Evolutionary conservation across 169 alveolate genomes (phyloP).

Genomic region (Plasmodium coatneyi): DNA sequence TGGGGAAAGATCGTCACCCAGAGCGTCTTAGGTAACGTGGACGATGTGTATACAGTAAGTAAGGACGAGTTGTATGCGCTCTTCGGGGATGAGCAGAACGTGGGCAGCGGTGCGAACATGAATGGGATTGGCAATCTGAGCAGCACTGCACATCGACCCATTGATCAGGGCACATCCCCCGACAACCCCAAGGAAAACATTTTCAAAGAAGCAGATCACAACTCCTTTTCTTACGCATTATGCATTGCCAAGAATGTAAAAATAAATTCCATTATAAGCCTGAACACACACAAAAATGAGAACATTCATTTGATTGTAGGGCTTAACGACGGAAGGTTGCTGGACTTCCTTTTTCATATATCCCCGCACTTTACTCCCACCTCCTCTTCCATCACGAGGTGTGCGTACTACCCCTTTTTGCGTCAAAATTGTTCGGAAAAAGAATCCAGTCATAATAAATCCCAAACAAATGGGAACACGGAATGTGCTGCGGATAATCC

Average conservation of each 20-base stretch:
- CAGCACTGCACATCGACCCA: not conserved
- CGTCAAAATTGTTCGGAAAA: conserved; percentile 17
- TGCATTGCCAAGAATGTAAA: conserved; percentile 54
- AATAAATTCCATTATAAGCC: conserved; percentile 36
- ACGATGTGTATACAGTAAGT: conserved; percentile 43
- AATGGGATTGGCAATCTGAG: not conserved
- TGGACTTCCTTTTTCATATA: conserved; percentile 23
- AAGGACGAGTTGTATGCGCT: conserved; percentile 40
- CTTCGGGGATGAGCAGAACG: conserved; percentile 15
- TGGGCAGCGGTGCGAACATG: not conserved
- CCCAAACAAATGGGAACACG: not conserved
- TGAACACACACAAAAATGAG: conserved; percentile 39
- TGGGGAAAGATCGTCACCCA: not conserved
- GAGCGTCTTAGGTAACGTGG: conserved; percentile 39
- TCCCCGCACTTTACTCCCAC: conserved; percentile 13
- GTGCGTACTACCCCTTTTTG: not conserved
- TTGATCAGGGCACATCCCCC: not conserved
- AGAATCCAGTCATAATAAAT: not conserved
- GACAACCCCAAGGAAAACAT: conserved; percentile 33
- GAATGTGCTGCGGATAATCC: not conserved
- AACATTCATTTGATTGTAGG: conserved; percentile 34
- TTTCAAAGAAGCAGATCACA: conserved; percentile 23
- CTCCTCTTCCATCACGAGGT: not conserved
- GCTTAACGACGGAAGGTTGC: conserved; percentile 30
- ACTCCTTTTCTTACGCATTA: conserved; percentile 65